Percentiles rank a stretch among this genome's conserved stretches.
Conservation (phyloP, 1,284 basidiomycete genomes). For the Marasmius oreades region DNA sequence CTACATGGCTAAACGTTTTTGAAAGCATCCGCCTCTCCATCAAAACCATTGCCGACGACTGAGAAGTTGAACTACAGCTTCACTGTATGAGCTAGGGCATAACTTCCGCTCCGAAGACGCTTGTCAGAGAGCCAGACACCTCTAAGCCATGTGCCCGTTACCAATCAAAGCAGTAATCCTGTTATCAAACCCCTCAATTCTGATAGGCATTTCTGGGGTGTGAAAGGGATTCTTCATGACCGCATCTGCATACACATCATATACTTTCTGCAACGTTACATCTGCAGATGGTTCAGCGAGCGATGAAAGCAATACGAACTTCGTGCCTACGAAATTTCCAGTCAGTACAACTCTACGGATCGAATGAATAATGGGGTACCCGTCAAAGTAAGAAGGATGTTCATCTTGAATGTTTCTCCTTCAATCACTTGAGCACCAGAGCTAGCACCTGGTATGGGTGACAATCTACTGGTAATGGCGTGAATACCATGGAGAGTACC, state of each 20-base stretch:
- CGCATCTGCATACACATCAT: slow-evolving; percentile 88
- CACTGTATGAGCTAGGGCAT: no score
- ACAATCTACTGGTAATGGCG: slow-evolving; percentile 92
- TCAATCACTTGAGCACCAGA: slow-evolving; percentile 93
- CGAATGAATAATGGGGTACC: slow-evolving; percentile 49
- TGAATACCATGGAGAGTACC: slow-evolving; percentile 98
- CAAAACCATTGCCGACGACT: no score
- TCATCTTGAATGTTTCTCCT: slow-evolving; percentile 90
- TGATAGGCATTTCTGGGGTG: slow-evolving; percentile 97
- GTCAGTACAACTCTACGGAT: slow-evolving; percentile 1
- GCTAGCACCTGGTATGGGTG: slow-evolving; percentile 70
- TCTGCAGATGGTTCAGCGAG: slow-evolving; percentile 74
- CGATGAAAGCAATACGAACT: slow-evolving; percentile 90
- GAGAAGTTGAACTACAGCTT: no score
- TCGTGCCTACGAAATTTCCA: slow-evolving; percentile 69
- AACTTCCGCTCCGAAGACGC: no score
- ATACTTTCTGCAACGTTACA: slow-evolving; percentile 73
- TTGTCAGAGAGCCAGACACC: no score
- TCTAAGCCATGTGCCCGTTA: slow-evolving; percentile 31
- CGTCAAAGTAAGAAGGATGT: slow-evolving; percentile 87
- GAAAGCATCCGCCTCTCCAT: no score
- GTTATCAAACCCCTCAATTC: slow-evolving; percentile 85
- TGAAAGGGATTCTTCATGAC: slow-evolving; percentile 99
- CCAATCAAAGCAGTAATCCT: slow-evolving; percentile 63
- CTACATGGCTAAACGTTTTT: no score